Base-by-base conservation (phyloP, 306 rosid genomes). In the Quercus glauca region DNA sequence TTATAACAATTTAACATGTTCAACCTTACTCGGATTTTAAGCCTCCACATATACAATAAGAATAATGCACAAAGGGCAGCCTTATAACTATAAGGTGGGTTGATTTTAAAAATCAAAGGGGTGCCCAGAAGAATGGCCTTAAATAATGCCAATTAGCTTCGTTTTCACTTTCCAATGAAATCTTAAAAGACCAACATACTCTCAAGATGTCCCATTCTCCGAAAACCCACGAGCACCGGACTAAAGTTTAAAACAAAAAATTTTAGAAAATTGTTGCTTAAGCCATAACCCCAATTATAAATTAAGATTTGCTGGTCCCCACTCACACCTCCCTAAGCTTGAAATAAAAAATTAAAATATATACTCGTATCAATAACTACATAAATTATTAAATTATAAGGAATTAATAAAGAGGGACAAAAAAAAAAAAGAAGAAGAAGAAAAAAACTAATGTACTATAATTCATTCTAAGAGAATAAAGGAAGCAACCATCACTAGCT, bases 131-230 rank as follows among this genome's bases (percentile, higher is more conserved):
- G 63, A 79, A 85, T 85, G 90, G 73, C 79, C 51, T 25, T 68
- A 78, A 76, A 41, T 69, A 81, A 76, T 73, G 65, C 21, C 69
- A 61, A 76, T 84, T 77, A 73, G 80, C 68, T 86, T 67, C 81
- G 68, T 80, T 81, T 75, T 87, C 84, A 82, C 90, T 84, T 91
- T 85, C 90, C 94, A 84, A 91, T 82, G 87, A 94, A 87, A 92
- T 91, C 95, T 94, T 80, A 83, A 77, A 94, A 89, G 97, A 94
- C 97, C 93, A 94, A 94, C 97, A 92, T 94, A 69, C 99, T 91
- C 91, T 88, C 81, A 86, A 85, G 76, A 87, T 86, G 94, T 92
- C 95, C 86, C 96, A 87, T 87, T 95, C 89, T 90, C 88, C 99
- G 78, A 92, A 91, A 92, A 85, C 92, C 98, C 99, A 92, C 98